Percentiles rank a stretch among this genome's conserved stretches.
Evolutionary conservation across 345 rosid species (phyloP).

Genomic region (Bretschneidera sinensis): DNA sequence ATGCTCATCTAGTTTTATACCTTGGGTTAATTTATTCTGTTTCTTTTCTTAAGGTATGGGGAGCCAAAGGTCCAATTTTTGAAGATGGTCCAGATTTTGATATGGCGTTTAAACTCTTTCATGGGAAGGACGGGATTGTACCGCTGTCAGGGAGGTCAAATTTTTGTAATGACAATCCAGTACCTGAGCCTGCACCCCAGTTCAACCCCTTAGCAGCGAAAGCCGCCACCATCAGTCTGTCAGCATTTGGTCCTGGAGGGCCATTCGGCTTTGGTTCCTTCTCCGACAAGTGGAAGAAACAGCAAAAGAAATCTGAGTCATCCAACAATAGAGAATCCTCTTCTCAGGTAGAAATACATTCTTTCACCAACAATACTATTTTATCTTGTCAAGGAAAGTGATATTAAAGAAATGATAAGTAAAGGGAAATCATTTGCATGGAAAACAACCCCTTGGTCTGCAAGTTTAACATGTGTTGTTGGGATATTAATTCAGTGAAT

Average conservation of each 20-base stretch:
- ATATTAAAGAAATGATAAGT: not conserved
- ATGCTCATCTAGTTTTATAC: not conserved
- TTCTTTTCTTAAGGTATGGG: slow-evolving; percentile 31
- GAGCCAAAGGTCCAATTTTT: slow-evolving; percentile 81
- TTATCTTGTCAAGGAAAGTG: not conserved
- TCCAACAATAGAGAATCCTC: slow-evolving; percentile 41
- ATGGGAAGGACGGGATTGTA: slow-evolving; percentile 79
- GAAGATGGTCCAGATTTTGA: slow-evolving; percentile 82
- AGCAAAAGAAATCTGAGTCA: slow-evolving; percentile 51
- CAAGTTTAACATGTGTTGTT: no score
- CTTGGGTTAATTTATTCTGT: not conserved
- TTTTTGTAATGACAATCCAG: slow-evolving; percentile 15
- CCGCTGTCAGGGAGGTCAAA: slow-evolving; percentile 52
- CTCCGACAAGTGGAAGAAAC: slow-evolving; percentile 60
- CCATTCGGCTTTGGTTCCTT: slow-evolving; percentile 74
- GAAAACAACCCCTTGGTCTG: not conserved
- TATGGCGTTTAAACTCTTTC: slow-evolving; percentile 71
- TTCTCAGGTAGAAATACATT: slow-evolving; percentile 45
- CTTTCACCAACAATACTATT: not conserved
- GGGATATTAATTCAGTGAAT: no score
- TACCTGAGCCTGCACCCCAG: slow-evolving; percentile 38
- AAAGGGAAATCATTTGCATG: not conserved
- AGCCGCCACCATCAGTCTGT: slow-evolving; percentile 77
- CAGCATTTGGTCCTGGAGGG: slow-evolving; percentile 69
- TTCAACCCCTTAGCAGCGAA: slow-evolving; percentile 68